Conservation (phyloP, 2,329 filamentous ascomycete genomes). For the Trichoderma polysporum region DNA sequence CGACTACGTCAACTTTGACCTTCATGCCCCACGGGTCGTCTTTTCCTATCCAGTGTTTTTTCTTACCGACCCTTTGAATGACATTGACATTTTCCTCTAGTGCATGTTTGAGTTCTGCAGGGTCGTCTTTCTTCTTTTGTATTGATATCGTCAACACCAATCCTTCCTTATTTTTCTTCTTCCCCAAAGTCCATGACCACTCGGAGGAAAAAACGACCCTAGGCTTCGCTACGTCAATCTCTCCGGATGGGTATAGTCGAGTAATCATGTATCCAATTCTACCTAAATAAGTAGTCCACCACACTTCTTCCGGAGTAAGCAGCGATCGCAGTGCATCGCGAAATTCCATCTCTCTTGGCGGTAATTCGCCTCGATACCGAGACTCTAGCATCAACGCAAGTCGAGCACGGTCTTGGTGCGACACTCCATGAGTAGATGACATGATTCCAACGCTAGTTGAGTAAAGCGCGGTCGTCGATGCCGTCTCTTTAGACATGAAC, state of each 20-base stretch:
- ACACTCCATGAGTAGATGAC: constrained; percentile 60
- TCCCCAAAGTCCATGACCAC: constrained; percentile 44
- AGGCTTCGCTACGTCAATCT: constrained; percentile 39
- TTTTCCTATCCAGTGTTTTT: constrained; percentile 52
- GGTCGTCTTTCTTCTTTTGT: constrained; percentile 38
- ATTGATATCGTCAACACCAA: constrained; percentile 46
- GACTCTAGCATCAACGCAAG: constrained; percentile 64
- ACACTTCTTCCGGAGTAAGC: constrained; percentile 53
- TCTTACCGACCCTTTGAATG: constrained; percentile 58
- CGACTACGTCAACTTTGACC: constrained; percentile 36
- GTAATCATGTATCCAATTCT: constrained; percentile 58
- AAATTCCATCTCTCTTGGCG: constrained; percentile 56
- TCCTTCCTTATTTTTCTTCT: constrained; percentile 39
- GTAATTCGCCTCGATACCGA: constrained; percentile 61
- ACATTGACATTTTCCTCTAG: constrained; percentile 41
- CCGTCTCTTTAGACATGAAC: constrained; percentile 51
- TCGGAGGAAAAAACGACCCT: constrained; percentile 41
- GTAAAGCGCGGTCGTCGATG: constrained; percentile 59
- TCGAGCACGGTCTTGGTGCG: constrained; percentile 59
- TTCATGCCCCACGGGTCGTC: constrained; percentile 40
- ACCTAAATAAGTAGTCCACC: constrained; percentile 67
- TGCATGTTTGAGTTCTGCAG: constrained; percentile 41
- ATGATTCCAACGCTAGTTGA: constrained; percentile 63
- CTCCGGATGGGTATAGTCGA: constrained; percentile 60
- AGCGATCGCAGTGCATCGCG: constrained; percentile 53